Evolutionary conservation across 2,329 filamentous ascomycete species (phyloP), one percentile per base, ranked within the genome.

Genomic region (Penicillium sp.): DNA sequence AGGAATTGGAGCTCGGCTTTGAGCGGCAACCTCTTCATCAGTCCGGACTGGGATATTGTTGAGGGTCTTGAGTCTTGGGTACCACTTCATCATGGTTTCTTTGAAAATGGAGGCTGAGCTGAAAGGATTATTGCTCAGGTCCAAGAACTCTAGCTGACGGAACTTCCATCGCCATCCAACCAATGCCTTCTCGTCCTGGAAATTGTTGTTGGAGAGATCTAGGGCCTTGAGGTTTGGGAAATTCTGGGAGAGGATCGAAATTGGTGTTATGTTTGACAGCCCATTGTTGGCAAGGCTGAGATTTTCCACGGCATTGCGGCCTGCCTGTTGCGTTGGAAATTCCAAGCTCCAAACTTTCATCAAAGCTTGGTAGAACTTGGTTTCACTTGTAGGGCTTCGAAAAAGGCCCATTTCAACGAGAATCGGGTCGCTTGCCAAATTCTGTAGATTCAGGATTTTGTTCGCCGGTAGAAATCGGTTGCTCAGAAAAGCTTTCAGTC

Each of bases 341-440:
- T 88, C 82, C 59, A 84, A 78, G 53, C 95, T 86, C 69, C 90
- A 91, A 47, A 97, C 86, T 58, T 84, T 85, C 89, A 97, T 96
- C 60, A 97, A 80, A 1, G 90, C 93, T 52, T 89, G 90, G 75
- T 97, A 97, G 60, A 96, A 89, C 71, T 97, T 99, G 61, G 88
- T 83, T 47, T 89, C 85, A 1, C 86, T 86, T 3, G 87, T 84
- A 58, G 82, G 83, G 58, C 78, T 84, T 60, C 85, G 82, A 69
- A 96, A 91, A 66, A 93, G 88, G 38, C 89, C 89, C 72, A 91
- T 85, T 43, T 82, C 79, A 54, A 85, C 79, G 4, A 97, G 81
- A 57, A 86, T 83, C 1, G 84, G 76, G 65, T 97, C 93, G 48
- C 82, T 78, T 30, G 83, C 86, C 9, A 97, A 83, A 1, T 82